Conservation (phyloP, 257 asterid species). For the Parsonsia alboflavescens region DNA sequence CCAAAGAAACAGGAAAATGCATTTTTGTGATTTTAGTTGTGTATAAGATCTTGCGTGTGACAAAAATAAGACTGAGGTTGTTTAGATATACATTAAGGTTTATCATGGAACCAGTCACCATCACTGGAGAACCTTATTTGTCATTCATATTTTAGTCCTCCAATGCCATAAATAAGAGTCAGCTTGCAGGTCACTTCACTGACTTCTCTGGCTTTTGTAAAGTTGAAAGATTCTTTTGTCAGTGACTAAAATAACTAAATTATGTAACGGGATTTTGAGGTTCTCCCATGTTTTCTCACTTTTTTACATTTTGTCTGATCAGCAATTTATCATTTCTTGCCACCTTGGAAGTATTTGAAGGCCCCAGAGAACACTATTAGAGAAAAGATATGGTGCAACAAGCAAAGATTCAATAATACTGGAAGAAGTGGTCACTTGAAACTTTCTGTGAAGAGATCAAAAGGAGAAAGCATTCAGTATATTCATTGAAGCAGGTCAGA, state of each 20-base stretch:
- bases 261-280: not conserved
- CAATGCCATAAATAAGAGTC: not conserved
- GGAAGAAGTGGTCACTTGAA: not conserved
- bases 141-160: not conserved
- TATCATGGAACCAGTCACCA: not conserved
- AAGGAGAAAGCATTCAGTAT: not conserved
- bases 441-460: not conserved
- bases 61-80: not conserved
- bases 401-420: not conserved
- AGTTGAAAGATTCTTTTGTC: not conserved
- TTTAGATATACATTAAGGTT: not conserved
- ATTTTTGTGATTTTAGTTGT: not conserved
- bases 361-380: not conserved
- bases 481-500: constrained; percentile 1
- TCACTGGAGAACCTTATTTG: not conserved
- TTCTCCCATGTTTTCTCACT: not conserved
- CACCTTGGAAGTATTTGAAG: not conserved
- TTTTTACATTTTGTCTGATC: not conserved
- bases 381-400: not conserved
- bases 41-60: not conserved
- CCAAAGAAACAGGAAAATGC: not conserved
- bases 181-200: too few relatives aligned
- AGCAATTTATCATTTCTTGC: not conserved
- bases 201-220: not conserved
- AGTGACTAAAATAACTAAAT: not conserved